Evolutionary conservation across 176 grass and related monocot species (phyloP), one percentile per base, ranked within the genome.

Genomic region (Eleusine coracana): DNA sequence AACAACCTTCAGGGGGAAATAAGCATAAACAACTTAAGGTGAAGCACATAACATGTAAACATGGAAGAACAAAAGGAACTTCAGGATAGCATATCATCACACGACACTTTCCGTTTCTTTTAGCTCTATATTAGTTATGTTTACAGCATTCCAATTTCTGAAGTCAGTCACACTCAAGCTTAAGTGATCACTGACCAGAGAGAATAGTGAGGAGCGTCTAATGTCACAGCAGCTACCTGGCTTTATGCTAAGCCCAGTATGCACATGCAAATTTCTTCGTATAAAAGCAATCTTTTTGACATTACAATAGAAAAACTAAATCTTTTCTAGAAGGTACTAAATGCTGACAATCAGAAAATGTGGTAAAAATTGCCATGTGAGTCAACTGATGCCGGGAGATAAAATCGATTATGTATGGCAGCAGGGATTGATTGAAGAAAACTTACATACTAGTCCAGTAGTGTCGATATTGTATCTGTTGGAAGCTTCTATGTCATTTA

Each of bases 381-480:
- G 74, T 18, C 5, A 79, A 74, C n/a, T 50, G 50, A 88, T 52
- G 60, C 68, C 42, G 7, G 50, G 5, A 63, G 28, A 75, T 46
- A 65, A 28, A 74, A 84, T 68, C 31, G 44, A 80, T 18, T 23
- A 62, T 41, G 50, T 20, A 61, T 74, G 38, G 29, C 14, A 80
- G 67, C 51, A 75, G 76, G 59, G 52, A 86, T 62, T 62, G 48
- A 18, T 71, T 69, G 14, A 87, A 76, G 21, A 77, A 52, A 71
- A 96, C 93, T 95, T 88, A 99, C 96, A 99, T 66, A 98, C 93
- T 85, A 99, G 90, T 75, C 93, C 93, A 41, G 91, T 99, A 20
- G 91, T 96, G 66, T 99, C 93, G 78, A 96, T 93, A 73, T 96
- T 83, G 89, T 85, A 88, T 87, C 69, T 87, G 13, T 88, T 93